Evolutionary conservation across 805 yeast species (phyloP), one percentile per base, ranked within the genome.

Genomic region (Candida fluviatilis): DNA sequence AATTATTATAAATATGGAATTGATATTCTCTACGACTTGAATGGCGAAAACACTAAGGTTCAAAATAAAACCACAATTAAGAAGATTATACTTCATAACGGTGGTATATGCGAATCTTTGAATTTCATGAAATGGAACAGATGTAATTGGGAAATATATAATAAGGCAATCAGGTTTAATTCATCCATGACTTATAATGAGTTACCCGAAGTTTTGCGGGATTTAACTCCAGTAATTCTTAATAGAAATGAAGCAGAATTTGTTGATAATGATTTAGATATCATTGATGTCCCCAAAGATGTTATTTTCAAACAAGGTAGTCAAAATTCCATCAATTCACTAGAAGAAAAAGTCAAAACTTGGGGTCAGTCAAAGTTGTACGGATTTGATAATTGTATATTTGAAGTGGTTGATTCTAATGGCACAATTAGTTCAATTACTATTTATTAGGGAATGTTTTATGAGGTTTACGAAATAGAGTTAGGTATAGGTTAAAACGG

Each of bases 1-100:
- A 79, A 78, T 49, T 79, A 79, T 51, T 79, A 69, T 52, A 52
- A 64, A 16, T 63, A 52, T 45, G 85, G 85, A 0, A 55, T 78
- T 29, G 85, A 79, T 51, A 52, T 78, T 6, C 54, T 78, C 17
- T 79, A 76, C 52, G 68, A 69, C 28, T 57, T 73, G 25, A 58
- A 58, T 40, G 47, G 47, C 6, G 44, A 47, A 12, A 41, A 44
- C 18, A 18, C 31, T 19, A 21, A 30, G 11, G 35, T 34, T 17
- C 45, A 37, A 30, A 39, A 47, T 18, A 46, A 57, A 3, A 69
- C 74, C 3, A 51, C 60, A 1, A 57, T 78, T 14, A 60, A 59
- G 27, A 78, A 77, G 41, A 41, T 79, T 3, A 62, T 76, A 1
- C 27, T 76, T 7, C 84, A 79, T 50, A 67, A 67, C 43, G 82